Percentiles rank a stretch among this genome's conserved stretches.
Conservation (phyloP, 2,329 filamentous ascomycete genomes). For the Microsporum ferrugineum region DNA sequence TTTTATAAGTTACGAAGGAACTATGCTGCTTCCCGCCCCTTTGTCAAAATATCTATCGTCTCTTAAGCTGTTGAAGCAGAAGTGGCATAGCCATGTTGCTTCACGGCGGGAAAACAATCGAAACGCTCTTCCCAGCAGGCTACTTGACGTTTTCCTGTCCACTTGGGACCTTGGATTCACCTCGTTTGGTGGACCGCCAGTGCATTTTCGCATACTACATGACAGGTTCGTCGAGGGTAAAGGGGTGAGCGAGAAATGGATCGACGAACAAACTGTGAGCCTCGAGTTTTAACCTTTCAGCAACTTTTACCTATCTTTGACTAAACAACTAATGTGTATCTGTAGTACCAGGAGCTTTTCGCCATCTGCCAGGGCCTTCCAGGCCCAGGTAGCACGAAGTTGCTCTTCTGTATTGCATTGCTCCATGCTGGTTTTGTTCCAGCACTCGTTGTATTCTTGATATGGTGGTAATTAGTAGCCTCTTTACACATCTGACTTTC, state of each 20-base stretch:
- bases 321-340: background rate
- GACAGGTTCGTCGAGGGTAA: conserved; percentile 46
- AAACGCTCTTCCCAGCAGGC: conserved; percentile 15
- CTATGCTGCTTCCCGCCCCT: background rate
- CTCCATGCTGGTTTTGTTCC: conserved; percentile 50
- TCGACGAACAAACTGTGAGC: conserved; percentile 55
- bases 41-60: background rate
- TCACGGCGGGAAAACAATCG: background rate
- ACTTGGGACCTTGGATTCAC: conserved; percentile 55
- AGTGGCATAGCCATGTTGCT: background rate
- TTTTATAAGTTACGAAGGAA: background rate
- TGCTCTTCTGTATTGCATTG: conserved; percentile 58
- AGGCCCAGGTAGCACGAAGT: conserved; percentile 59
- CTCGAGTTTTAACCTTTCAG: background rate
- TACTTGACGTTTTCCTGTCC: conserved; percentile 26
- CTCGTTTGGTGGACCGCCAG: conserved; percentile 55
- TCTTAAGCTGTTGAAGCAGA: background rate
- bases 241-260: conserved; percentile 44
- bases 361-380: conserved; percentile 57
- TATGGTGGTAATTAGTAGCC: conserved; percentile 47
- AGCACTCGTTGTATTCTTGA: conserved; percentile 48
- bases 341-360: conserved; percentile 60
- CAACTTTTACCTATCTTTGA: background rate
- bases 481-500: background rate
- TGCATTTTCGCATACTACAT: conserved; percentile 59